Base-by-base conservation (phyloP, 345 rosid genomes). In the Hevea brasiliensis region DNA sequence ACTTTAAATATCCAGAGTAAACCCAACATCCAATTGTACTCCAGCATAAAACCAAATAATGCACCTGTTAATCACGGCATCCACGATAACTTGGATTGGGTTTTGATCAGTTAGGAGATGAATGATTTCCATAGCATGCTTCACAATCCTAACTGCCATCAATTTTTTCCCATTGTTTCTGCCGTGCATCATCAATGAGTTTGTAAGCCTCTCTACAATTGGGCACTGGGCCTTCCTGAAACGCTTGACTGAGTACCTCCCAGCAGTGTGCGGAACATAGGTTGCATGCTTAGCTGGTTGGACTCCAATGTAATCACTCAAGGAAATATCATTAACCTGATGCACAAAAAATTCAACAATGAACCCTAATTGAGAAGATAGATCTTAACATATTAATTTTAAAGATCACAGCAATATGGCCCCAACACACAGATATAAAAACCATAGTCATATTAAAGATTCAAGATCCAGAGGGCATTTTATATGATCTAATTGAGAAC, bases 171-270 rank as follows among this genome's bases (percentile, higher is more conserved):
- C 97, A 6, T 93, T 94, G 84, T 94, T 94, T 13, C 98, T 82
- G 0, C 98, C 98, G 7, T 94, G 92, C 98, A 94, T 94, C 98
- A 92, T 92, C 8, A 94, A 88, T 8, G 98, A 90, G 84, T 94
- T 94, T 0, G 98, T 92, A 13, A 94, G 92, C 86, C 98, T 85
- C 88, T 94, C 97, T 6, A 92, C 89, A 45, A 94, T 90, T 7
- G 97, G 98, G 85, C 98, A 94, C 35, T 94, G 97, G 14, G 98
- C 97, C 83, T 94, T 94, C 71, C 98, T 85, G 88, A 94, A 94
- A 15, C 98, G 89, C 81, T 94, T 92, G 20, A 86, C 93, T 0
- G 98, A 91, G 87, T 93, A 94, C 82, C 98, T 82, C 41, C 97
- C 97, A 71, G 97, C 93, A 21, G 98, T 94, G 87, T 94, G 97